phyloP scores from a whole-genome alignment of 768 basidiomycete species.

The Auricularia auricula-judae region DNA sequence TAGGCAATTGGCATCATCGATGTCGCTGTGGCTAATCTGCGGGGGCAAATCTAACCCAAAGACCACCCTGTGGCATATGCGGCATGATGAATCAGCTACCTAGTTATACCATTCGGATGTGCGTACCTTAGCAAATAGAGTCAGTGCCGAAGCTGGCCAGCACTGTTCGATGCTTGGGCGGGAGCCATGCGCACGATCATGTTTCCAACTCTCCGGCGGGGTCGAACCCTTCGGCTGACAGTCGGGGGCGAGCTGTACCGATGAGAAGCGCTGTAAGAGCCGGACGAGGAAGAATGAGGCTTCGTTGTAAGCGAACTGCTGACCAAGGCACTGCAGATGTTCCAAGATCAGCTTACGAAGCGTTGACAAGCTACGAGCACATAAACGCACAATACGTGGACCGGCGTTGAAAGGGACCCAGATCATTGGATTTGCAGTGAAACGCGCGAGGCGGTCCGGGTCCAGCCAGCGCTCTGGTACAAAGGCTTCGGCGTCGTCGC shows the following conservation, averaged over 20 bases:
- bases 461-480: constrained; percentile 72
- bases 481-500: constrained; percentile 61
- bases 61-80: too few relatives aligned
- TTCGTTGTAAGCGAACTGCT: constrained; percentile 69
- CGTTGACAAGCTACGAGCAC: not conserved
- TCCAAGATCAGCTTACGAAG: not conserved
- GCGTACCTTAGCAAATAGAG: constrained; percentile 53
- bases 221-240: constrained; percentile 48
- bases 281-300: constrained; percentile 62
- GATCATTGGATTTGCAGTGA: constrained; percentile 55
- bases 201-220: constrained; percentile 49
- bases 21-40: too few relatives aligned
- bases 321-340: constrained; percentile 49
- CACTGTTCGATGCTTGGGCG: constrained; percentile 47
- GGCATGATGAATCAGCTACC: too few relatives aligned
- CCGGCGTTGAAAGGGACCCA: constrained; percentile 67
- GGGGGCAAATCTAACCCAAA: too few relatives aligned
- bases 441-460: constrained; percentile 37
- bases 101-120: not conserved
- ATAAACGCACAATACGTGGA: constrained; percentile 35
- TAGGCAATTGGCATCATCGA: too few relatives aligned
- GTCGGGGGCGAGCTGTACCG: constrained; percentile 48
- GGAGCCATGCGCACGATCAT: constrained; percentile 12
- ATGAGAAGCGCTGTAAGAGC: constrained; percentile 52
- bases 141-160: constrained; percentile 54